Evolutionary conservation across 495 filamentous ascomycete species (phyloP), one percentile per base, ranked within the genome.

Genomic region (Ascobolus immersus): DNA sequence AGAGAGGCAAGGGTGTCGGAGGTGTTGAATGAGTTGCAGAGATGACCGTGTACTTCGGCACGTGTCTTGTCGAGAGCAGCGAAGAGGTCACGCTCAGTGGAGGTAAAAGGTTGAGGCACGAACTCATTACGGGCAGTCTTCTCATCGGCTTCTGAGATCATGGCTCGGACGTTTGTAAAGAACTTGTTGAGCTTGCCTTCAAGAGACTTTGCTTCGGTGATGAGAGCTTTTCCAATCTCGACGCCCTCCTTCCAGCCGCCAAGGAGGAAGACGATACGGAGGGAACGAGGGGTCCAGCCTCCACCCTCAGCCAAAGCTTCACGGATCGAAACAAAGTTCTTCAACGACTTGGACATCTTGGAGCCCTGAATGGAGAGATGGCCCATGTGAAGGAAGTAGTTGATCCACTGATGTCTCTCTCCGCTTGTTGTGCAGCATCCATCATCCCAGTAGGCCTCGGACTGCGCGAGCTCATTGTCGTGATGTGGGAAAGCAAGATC

Each of bases 351-450:
- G 30, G 70, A 77, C 86, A 96, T 96, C 50, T 96, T 96, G 4
- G 68, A 73, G 0, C 86, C 84, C 22, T 69, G 61, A 36, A 96
- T 93, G 14, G 71, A 76, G 28, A 94, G 56, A 50, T 96, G 84
- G 5, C 84, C 84, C 75, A 89, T 91, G 50, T 93, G 84, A 35
- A 93, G 46, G 53, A 96, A 96, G 54, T 96, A 92, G 44, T 84
- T 90, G 23, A 90, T 73, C 80, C 81, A 91, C 37, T 78, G 76
- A 41, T 75, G 65, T 33, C 33, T 49, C 13, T 50, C 47, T 2
- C 20, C 47, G 3, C 18, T 54, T 39, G 28, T 53, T 30, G 27
- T 52, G 45, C 18, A 48, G 37, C 30, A 52, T 37, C 10, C 49
- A 31, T 44, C 33, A 37, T 49, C 42, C 47, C 47, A 94, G 51